Evolutionary conservation across 2,329 filamentous ascomycete species (phyloP).

Genomic region (Hypoxylon sp.): DNA sequence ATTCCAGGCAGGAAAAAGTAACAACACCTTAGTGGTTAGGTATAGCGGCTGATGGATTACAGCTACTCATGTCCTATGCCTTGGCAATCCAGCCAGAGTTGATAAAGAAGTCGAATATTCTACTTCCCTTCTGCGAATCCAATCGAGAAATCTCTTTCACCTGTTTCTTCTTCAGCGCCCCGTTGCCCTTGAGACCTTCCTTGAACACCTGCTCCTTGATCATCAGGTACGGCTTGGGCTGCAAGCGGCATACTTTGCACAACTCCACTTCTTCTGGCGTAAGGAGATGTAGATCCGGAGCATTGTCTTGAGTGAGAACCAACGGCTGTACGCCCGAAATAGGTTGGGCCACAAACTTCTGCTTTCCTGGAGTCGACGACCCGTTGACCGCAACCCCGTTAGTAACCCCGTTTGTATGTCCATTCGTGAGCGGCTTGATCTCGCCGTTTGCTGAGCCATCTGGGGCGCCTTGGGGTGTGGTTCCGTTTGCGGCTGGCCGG

Average conservation of each 20-base stretch:
- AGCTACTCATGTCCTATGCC: conserved; percentile 62
- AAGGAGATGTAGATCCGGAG: conserved; percentile 86
- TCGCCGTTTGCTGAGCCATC: conserved; percentile 46
- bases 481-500: conserved; percentile 59
- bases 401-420: conserved; percentile 65
- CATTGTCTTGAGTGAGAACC: conserved; percentile 78
- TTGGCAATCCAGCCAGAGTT: conserved; percentile 93
- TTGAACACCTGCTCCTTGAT: conserved; percentile 94
- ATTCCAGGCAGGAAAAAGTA: background rate
- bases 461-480: conserved; percentile 43
- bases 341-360: conserved; percentile 67
- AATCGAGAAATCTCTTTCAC: conserved; percentile 87
- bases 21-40: background rate
- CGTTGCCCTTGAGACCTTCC: conserved; percentile 90
- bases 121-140: conserved; percentile 85
- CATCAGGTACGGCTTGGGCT: conserved; percentile 94
- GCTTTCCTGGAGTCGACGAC: conserved; percentile 59
- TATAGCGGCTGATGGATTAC: too few relatives aligned
- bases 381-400: conserved; percentile 60
- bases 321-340: conserved; percentile 74
- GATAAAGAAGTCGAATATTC: conserved; percentile 95
- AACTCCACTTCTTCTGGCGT: conserved; percentile 87
- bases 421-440: conserved; percentile 56
- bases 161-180: conserved; percentile 92
- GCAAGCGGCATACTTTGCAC: conserved; percentile 84